Evolutionary conservation across 345 rosid species (phyloP).

Genomic region (Passiflora organensis): DNA sequence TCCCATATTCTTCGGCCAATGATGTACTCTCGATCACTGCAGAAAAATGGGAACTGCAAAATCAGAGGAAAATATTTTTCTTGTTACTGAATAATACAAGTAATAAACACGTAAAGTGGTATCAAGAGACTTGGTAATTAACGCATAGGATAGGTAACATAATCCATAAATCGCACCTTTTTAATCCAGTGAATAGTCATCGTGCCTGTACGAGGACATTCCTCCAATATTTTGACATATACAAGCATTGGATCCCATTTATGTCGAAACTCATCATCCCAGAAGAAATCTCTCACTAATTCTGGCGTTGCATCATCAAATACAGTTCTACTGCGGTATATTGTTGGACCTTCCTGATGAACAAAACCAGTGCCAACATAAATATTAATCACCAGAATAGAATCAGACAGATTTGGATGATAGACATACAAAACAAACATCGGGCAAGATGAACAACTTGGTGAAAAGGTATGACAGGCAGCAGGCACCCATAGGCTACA

Average conservation of each 20-base stretch:
- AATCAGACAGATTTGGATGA: too few species aligned
- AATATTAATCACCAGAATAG: too few species aligned
- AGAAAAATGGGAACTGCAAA: slow-evolving; percentile 94
- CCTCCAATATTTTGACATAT: slow-evolving; percentile 62
- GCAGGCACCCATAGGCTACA: too few species aligned
- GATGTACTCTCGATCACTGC: slow-evolving; percentile 91
- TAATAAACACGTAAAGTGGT: neutral
- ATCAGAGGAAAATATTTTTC: slow-evolving; percentile 5
- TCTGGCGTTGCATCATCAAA: slow-evolving; percentile 92
- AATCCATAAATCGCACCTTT: slow-evolving; percentile 47
- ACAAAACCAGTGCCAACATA: slow-evolving; percentile 11
- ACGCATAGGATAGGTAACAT: neutral
- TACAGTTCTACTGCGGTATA: slow-evolving; percentile 75
- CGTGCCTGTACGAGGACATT: slow-evolving; percentile 63
- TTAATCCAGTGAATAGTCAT: slow-evolving; percentile 79
- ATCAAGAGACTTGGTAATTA: slow-evolving; percentile 2
- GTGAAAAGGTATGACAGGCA: too few species aligned
- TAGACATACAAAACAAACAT: too few species aligned
- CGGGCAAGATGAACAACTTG: too few species aligned
- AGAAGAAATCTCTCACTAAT: slow-evolving; percentile 91
- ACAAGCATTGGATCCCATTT: slow-evolving; percentile 97
- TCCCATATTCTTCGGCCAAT: slow-evolving; percentile 94
- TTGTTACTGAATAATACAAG: slow-evolving; percentile 5
- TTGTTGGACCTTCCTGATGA: slow-evolving; percentile 61
- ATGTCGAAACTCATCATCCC: slow-evolving; percentile 95